phyloP scores from a whole-genome alignment of 2,329 filamentous ascomycete species.

The Exophiala viscosa region DNA sequence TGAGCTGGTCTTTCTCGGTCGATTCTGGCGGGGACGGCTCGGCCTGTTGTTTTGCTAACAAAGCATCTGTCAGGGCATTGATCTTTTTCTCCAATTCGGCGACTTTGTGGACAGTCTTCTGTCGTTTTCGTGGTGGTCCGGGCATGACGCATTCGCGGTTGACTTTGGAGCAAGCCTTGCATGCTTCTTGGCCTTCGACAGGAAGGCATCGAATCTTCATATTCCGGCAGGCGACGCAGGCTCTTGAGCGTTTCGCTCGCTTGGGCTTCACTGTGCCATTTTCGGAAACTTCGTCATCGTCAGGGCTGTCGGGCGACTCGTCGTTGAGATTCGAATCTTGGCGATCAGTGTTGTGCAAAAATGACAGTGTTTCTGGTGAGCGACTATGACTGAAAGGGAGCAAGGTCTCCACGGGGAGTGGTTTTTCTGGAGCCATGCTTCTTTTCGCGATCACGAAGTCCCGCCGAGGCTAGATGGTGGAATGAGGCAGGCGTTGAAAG shows the following conservation, averaged over 20 bases:
- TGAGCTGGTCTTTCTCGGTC: conserved; percentile 12
- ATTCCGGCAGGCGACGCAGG: conserved; percentile 27
- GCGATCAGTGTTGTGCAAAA: conserved; percentile 2
- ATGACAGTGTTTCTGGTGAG: conserved; percentile 7
- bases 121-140: conserved; percentile 69
- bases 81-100: conserved; percentile 90
- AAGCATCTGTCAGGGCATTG: conserved; percentile 74
- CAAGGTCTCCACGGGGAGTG: conserved; percentile 11
- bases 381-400: conserved; percentile 13
- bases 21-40: conserved; percentile 14
- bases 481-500: not conserved
- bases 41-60: conserved; percentile 54
- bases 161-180: conserved; percentile 74
- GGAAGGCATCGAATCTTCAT: conserved; percentile 30
- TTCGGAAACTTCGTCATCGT: conserved; percentile 15
- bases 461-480: not conserved
- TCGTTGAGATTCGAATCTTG: conserved; percentile 6
- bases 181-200: conserved; percentile 41
- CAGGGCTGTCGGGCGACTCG: conserved; percentile 17
- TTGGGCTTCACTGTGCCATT: conserved; percentile 20
- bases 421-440: not conserved
- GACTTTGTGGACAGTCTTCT: conserved; percentile 88
- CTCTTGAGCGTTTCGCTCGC: conserved; percentile 25
- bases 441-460: not conserved
- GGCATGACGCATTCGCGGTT: conserved; percentile 74